Conservation (phyloP, 2,329 filamentous ascomycete species). For the Lasiodiplodia theobromae region DNA sequence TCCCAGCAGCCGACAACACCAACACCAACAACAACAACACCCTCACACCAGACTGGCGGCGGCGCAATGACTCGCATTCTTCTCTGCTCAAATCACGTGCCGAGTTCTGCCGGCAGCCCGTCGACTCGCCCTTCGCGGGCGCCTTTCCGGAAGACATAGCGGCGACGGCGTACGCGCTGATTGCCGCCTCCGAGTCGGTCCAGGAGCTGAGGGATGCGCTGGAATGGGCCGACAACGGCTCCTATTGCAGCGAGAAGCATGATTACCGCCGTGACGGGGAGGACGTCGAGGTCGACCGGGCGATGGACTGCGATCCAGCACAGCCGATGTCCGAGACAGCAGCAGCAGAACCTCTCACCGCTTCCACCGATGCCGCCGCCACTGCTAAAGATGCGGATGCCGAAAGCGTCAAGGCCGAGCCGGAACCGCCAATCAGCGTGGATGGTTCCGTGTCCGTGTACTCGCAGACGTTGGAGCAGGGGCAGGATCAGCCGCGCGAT, state of each 20-base stretch:
- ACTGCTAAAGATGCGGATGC: neutral
- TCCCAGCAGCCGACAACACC: neutral
- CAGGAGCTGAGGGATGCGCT: conserved; percentile 8
- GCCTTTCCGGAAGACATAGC: conserved; percentile 7
- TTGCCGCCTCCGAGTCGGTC: conserved; percentile 5
- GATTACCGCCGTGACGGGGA: neutral
- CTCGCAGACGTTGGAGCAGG: neutral
- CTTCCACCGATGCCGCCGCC: neutral
- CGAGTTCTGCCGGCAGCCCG: neutral
- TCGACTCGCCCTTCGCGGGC: neutral
- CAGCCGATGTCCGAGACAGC: too few relatives aligned
- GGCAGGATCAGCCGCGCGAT: neutral
- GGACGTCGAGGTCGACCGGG: neutral
- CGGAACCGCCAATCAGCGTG: neutral
- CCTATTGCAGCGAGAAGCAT: neutral
- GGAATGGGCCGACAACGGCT: neutral
- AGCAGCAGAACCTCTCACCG: too few relatives aligned
- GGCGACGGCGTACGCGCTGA: neutral
- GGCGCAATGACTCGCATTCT: neutral
- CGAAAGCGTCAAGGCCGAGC: neutral
- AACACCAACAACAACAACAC: neutral
- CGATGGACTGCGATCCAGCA: too few relatives aligned
- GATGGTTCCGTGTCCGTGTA: neutral
- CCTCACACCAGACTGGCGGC: neutral
- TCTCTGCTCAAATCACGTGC: neutral